These are phyloP conservation scores for Lithospermum erythrorhizon DNA, from an alignment of 257 asterid genomes.

Conservation along the genomic window DNA sequence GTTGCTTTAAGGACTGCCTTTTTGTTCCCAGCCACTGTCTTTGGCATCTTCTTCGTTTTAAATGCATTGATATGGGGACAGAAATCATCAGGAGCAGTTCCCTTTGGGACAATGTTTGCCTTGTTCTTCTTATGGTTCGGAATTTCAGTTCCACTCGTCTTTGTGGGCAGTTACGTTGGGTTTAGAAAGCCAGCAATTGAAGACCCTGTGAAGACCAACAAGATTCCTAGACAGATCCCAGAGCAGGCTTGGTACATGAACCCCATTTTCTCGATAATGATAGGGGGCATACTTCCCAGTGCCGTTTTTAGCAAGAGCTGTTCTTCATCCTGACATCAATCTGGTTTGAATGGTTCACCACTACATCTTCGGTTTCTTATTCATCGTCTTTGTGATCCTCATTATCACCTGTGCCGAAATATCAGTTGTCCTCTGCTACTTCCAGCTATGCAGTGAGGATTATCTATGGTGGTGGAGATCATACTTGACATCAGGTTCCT, in stretches of 20 bases:
- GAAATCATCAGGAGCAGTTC: slow-evolving; percentile 76
- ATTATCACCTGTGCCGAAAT: slow-evolving; percentile 75
- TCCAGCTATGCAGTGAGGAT: slow-evolving; percentile 76
- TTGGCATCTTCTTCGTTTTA: slow-evolving; percentile 46
- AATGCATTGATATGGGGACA: slow-evolving; percentile 78
- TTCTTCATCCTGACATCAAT: slow-evolving; percentile 72
- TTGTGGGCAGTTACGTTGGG: slow-evolving; percentile 60
- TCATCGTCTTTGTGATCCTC: slow-evolving; percentile 62
- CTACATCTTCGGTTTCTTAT: slow-evolving; percentile 78
- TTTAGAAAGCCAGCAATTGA: slow-evolving; percentile 56
- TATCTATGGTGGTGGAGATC: slow-evolving; percentile 89
- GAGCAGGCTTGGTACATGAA: slow-evolving; percentile 76
- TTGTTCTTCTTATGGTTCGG: slow-evolving; percentile 70
- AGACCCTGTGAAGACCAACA: slow-evolving; percentile 60
- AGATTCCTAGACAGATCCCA: slow-evolving; percentile 68
- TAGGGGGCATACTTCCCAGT: slow-evolving; percentile 73
- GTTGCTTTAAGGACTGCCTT: slow-evolving; percentile 53
- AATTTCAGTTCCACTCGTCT: slow-evolving; percentile 59
- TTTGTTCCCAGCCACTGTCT: slow-evolving; percentile 50
- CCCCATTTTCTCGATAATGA: slow-evolving; percentile 44
- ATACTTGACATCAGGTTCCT: slow-evolving; percentile 60
- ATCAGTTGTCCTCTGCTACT: slow-evolving; percentile 61
- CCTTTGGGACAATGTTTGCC: slow-evolving; percentile 70
- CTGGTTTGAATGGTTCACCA: slow-evolving; percentile 78
- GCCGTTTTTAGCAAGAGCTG: slow-evolving; percentile 74